Conservation (phyloP, 495 filamentous ascomycete species). For the Entonaema liquescens region DNA sequence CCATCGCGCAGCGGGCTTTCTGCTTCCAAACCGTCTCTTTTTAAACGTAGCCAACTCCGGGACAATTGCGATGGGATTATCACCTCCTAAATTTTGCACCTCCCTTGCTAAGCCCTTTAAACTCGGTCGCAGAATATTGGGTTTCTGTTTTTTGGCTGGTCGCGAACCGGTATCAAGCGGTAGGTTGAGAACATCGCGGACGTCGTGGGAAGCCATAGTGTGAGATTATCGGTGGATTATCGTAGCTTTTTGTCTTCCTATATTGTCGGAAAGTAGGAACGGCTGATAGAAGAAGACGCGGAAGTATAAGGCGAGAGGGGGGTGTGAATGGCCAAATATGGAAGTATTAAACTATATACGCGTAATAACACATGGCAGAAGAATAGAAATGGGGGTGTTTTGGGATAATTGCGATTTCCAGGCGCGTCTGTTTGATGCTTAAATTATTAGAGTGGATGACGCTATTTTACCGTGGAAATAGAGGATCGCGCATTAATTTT, state of each 20-base stretch:
- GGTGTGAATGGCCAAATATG: neutral
- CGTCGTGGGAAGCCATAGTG: conserved; percentile 79
- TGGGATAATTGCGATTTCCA: neutral
- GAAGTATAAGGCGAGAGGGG: neutral
- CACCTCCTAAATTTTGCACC: conserved; percentile 65
- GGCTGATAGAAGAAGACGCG: neutral
- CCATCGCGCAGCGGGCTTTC: conserved; percentile 72
- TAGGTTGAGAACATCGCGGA: conserved; percentile 89
- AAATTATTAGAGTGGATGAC: neutral
- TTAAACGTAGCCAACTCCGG: conserved; percentile 56
- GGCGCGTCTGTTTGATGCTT: conserved; percentile 11
- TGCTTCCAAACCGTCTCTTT: conserved; percentile 57
- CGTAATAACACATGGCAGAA: conserved; percentile 20
- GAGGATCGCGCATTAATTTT: conserved; percentile 7
- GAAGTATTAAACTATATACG: conserved; percentile 16
- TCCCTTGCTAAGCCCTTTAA: conserved; percentile 66
- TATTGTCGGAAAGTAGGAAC: neutral
- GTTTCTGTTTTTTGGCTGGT: conserved; percentile 81
- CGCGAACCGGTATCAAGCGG: conserved; percentile 68
- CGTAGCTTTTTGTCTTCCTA: neutral
- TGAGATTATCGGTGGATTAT: conserved; percentile 10
- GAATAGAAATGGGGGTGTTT: neutral
- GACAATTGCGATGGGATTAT: conserved; percentile 59
- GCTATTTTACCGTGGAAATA: conserved; percentile 8
- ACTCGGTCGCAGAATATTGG: conserved; percentile 70